Conservation (phyloP, 2,329 filamentous ascomycete genomes). For the Clarireedia paspali region DNA sequence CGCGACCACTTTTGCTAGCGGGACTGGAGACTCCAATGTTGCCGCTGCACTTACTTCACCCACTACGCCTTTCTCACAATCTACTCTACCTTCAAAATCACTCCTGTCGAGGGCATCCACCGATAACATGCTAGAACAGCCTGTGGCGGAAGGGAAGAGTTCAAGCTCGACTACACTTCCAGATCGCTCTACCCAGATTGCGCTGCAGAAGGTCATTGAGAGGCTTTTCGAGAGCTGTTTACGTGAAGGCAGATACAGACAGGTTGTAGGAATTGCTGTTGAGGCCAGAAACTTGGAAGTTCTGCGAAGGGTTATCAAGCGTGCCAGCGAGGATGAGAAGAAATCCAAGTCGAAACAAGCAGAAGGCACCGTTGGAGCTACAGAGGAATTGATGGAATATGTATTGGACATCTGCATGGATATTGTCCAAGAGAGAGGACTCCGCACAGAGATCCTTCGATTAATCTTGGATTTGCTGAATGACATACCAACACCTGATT, state of each 20-base stretch:
- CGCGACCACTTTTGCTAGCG: slow-evolving; percentile 69
- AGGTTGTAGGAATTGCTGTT: slow-evolving; percentile 93
- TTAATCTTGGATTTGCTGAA: slow-evolving; percentile 93
- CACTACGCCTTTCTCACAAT: slow-evolving; percentile 92
- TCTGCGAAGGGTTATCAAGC: slow-evolving; percentile 76
- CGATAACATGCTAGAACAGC: slow-evolving; percentile 49
- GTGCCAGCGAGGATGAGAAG: slow-evolving; percentile 81
- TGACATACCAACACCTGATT: slow-evolving; percentile 87
- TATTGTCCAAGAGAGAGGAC: slow-evolving; percentile 84
- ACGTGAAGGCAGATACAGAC: slow-evolving; percentile 76
- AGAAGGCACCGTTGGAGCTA: slow-evolving; percentile 49
- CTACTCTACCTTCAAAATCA: slow-evolving; percentile 86
- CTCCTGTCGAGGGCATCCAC: slow-evolving; percentile 77
- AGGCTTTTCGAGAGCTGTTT: slow-evolving; percentile 89
- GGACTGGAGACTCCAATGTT: slow-evolving; percentile 57
- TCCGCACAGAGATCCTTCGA: slow-evolving; percentile 77
- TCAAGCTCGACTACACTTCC: slow-evolving; percentile 36
- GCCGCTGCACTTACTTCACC: slow-evolving; percentile 63
- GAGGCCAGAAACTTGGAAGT: slow-evolving; percentile 90
- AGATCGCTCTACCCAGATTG: slow-evolving; percentile 65
- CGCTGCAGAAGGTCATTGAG: slow-evolving; percentile 77
- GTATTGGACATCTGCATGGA: slow-evolving; percentile 95
- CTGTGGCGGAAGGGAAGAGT: slow-evolving; percentile 32
- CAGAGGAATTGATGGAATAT: slow-evolving; percentile 95
- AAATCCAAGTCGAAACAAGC: slow-evolving; percentile 50